Evolutionary conservation across 2,329 filamentous ascomycete species (phyloP).

Genomic region (Pyrenophora teres): DNA sequence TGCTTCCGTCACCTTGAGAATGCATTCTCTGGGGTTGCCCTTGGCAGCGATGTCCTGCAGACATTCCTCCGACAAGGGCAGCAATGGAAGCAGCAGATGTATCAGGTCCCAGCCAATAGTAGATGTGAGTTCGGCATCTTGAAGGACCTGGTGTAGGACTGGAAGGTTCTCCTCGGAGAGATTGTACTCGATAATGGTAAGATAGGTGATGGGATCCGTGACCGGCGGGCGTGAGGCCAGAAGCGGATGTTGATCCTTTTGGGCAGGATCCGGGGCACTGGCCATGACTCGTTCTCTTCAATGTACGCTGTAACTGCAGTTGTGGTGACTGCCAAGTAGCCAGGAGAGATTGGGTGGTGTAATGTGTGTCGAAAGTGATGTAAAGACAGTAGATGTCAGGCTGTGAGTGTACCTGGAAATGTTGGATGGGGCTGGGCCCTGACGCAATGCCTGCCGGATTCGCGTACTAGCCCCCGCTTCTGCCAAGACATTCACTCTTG

Average conservation of each 20-base stretch:
- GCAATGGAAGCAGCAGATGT: constrained; percentile 70
- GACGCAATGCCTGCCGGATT: constrained; percentile 24
- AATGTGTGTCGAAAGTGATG: not conserved
- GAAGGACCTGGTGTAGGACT: constrained; percentile 68
- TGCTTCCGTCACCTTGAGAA: constrained; percentile 77
- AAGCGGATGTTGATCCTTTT: constrained; percentile 53
- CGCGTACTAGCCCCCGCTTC: constrained; percentile 16
- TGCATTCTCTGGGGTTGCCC: constrained; percentile 80
- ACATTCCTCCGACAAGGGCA: constrained; percentile 69
- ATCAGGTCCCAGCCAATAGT: constrained; percentile 87
- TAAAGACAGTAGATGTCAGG: not conserved
- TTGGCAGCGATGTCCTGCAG: constrained; percentile 75
- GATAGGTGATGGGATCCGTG: constrained; percentile 74
- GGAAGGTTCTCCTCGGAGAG: constrained; percentile 70
- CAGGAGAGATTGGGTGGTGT: not conserved
- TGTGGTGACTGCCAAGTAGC: not conserved
- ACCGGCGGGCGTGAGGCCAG: constrained; percentile 63
- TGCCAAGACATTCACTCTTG: constrained; percentile 22
- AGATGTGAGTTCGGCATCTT: constrained; percentile 69
- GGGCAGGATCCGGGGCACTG: constrained; percentile 32
- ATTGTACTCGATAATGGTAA: constrained; percentile 77
- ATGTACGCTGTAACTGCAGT: not conserved
- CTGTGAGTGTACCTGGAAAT: constrained; percentile 7
- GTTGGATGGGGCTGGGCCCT: constrained; percentile 11
- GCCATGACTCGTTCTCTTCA: constrained; percentile 30